Conservation (phyloP, 495 filamentous ascomycete species). For the Trichoderma gamsii region DNA sequence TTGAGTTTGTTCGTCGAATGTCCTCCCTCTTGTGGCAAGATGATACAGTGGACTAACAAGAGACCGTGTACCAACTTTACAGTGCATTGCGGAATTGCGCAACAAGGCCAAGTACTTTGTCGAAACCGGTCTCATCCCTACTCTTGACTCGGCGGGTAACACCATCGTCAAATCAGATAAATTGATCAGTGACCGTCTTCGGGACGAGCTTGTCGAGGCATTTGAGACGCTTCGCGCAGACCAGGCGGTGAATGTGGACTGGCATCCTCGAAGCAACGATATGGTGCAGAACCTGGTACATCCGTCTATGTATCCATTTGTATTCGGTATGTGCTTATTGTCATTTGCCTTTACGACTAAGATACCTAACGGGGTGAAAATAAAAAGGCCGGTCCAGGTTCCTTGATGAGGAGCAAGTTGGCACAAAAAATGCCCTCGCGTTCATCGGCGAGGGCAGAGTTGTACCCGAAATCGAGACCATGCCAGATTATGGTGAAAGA, state of each 20-base stretch:
- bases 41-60: not conserved
- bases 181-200: conserved; percentile 22
- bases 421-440: conserved; percentile 27
- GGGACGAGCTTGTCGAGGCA: conserved; percentile 18
- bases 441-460: conserved; percentile 28
- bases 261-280: conserved; percentile 50
- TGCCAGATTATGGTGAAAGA: not conserved
- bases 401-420: conserved; percentile 32
- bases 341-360: not conserved
- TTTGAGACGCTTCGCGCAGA: conserved; percentile 35
- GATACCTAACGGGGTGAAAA: not conserved
- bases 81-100: conserved; percentile 45
- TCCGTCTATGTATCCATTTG: conserved; percentile 55
- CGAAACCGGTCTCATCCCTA: conserved; percentile 31
- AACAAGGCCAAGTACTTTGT: conserved; percentile 37
- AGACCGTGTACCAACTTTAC: not conserved
- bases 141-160: conserved; percentile 25
- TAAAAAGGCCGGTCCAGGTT: conserved; percentile 13
- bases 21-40: too few species aligned
- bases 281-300: conserved; percentile 57
- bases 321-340: conserved; percentile 36
- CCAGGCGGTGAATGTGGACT: conserved; percentile 45
- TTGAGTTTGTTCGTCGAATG: conserved; percentile 37
- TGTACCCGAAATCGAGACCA: conserved; percentile 9
- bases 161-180: conserved; percentile 28